Evolutionary conservation across 352 stramenopile species (phyloP).

Genomic region (Globisporangium carolinianum): DNA sequence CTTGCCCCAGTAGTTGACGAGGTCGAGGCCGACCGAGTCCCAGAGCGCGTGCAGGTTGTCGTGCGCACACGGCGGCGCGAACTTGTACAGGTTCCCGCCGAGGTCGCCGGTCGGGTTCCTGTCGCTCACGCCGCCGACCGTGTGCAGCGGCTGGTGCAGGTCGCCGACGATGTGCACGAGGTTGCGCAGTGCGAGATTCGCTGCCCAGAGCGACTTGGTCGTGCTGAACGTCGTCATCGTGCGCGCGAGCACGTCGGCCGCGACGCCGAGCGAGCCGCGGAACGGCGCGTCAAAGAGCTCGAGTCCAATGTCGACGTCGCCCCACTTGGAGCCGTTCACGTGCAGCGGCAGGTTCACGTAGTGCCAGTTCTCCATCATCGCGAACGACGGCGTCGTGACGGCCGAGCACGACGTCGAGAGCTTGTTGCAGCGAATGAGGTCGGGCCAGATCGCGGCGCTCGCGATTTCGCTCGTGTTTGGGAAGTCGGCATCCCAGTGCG

Average conservation of each 20-base stretch:
- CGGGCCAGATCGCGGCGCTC: constrained; percentile 42
- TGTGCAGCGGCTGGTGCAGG: constrained; percentile 56
- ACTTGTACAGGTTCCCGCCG: constrained; percentile 56
- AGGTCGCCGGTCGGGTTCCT: constrained; percentile 41
- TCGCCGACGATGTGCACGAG: constrained; percentile 70
- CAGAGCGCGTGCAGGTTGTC: constrained; percentile 64
- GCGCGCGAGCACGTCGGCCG: constrained; percentile 30
- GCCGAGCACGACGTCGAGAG: constrained; percentile 29
- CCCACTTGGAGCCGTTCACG: constrained; percentile 35
- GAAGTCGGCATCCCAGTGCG: constrained; percentile 42
- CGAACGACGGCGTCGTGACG: constrained; percentile 30
- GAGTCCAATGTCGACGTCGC: constrained; percentile 27
- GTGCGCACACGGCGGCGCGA: constrained; percentile 33
- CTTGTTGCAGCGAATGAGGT: constrained; percentile 49
- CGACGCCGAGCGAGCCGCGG: neutral
- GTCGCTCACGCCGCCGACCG: constrained; percentile 31
- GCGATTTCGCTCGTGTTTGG: constrained; percentile 43
- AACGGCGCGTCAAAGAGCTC: constrained; percentile 24
- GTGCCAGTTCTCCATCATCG: constrained; percentile 56
- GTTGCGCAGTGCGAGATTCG: constrained; percentile 52
- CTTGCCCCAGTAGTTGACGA: constrained; percentile 44
- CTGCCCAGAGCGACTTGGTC: constrained; percentile 55
- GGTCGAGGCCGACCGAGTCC: constrained; percentile 42
- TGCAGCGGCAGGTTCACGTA: constrained; percentile 59
- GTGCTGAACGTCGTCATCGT: constrained; percentile 46